Evolutionary conservation across 1,139 yeast genomes (phyloP).

Genomic region (Saccharomycopsis hybrid): DNA sequence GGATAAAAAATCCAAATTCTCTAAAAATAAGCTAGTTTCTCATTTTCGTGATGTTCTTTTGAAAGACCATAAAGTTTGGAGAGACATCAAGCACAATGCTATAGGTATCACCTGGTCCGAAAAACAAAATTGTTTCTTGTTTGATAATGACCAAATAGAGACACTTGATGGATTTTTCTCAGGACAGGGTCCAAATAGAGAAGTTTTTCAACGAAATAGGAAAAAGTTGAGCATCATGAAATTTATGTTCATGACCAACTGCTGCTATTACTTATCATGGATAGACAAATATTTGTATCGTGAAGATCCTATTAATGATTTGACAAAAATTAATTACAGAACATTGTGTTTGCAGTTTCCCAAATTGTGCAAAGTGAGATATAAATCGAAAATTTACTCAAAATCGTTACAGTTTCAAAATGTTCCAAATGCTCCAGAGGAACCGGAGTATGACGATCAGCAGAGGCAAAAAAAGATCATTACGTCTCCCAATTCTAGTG

Average conservation of each 20-base stretch:
- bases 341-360: conserved; percentile 5
- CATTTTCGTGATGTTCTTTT: conserved; percentile 16
- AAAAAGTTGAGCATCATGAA: conserved; percentile 13
- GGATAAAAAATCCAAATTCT: conserved; percentile 11
- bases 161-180: conserved; percentile 7
- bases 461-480: no score
- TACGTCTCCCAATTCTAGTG: no score
- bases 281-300: conserved; percentile 14
- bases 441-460: no score
- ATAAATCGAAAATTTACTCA: conserved; percentile 6
- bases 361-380: not conserved
- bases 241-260: conserved; percentile 17
- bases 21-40: conserved; percentile 8
- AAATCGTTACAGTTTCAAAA: conserved; percentile 9
- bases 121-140: conserved; percentile 5
- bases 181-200: conserved; percentile 7
- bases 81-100: conserved; percentile 13
- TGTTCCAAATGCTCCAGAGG: not conserved
- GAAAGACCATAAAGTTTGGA: conserved; percentile 17
- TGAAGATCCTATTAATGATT: conserved; percentile 1
- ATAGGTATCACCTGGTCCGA: conserved; percentile 12
- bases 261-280: conserved; percentile 14
- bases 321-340: conserved; percentile 5
- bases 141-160: conserved; percentile 4
- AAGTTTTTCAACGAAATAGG: conserved; percentile 6